These are phyloP conservation scores for Brassica incana DNA, from an alignment of 345 rosid genomes.

Conservation along the genomic window DNA sequence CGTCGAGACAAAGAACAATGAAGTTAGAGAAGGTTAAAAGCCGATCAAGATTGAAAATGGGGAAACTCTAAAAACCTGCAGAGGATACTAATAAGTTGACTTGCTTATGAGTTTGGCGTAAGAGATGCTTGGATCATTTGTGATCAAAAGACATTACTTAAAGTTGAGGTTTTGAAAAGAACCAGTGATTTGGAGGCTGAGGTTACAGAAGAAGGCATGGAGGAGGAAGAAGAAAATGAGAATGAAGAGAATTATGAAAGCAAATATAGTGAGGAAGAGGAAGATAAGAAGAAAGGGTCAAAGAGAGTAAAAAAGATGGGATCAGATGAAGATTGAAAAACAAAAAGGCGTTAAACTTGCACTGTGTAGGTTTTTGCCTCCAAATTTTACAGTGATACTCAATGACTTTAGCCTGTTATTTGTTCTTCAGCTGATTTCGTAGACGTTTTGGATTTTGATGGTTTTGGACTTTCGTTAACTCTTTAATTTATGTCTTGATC, in stretches of 20 bases:
- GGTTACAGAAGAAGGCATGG: conserved; percentile 64
- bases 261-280: conserved; percentile 87
- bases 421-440: neutral
- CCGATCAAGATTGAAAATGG: too few species aligned
- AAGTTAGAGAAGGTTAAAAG: too few species aligned
- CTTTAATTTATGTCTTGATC: neutral
- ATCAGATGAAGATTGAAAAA: conserved; percentile 62
- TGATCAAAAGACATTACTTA: conserved; percentile 57
- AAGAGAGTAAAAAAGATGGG: conserved; percentile 49
- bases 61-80: too few species aligned
- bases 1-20: too few species aligned
- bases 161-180: conserved; percentile 74
- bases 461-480: neutral
- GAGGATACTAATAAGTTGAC: too few species aligned
- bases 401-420: neutral
- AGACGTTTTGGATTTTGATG: neutral
- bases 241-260: conserved; percentile 78
- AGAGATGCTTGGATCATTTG: conserved; percentile 92
- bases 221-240: conserved; percentile 19
- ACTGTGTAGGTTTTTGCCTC: too few species aligned
- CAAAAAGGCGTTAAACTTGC: neutral
- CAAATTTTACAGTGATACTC: neutral
- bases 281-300: conserved; percentile 56
- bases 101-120: conserved; percentile 69
- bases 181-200: conserved; percentile 65